Percentiles rank a stretch among this genome's conserved stretches.
Conservation (phyloP, 164 flowering plant species). For the Macadamia integrifolia region DNA sequence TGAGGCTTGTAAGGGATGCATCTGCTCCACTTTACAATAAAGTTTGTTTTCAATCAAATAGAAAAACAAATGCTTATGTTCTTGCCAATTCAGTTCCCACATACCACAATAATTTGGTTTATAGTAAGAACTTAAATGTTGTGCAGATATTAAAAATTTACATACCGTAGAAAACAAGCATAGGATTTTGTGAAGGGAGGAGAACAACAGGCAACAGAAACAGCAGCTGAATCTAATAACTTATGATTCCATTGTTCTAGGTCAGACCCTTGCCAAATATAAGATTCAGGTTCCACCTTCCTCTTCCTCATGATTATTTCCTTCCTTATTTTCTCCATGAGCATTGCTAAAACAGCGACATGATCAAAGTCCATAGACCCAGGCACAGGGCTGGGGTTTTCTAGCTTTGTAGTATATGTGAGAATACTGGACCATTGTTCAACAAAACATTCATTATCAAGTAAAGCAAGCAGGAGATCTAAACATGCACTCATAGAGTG, state of each 20-base stretch:
- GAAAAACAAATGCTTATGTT: background rate
- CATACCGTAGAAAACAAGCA: conserved; percentile 64
- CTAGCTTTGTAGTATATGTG: conserved; percentile 30
- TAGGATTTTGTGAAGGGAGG: conserved; percentile 33
- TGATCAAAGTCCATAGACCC: conserved; percentile 26
- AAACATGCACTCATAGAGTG: conserved; percentile 44
- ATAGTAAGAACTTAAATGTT: background rate
- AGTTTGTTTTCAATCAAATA: too few species aligned
- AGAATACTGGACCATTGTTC: conserved; percentile 71
- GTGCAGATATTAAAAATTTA: background rate
- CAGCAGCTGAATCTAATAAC: conserved; percentile 59
- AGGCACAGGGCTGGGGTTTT: conserved; percentile 17
- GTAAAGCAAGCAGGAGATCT: conserved; percentile 74
- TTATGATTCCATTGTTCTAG: conserved; percentile 61
- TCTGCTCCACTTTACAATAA: too few species aligned
- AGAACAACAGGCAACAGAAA: conserved; percentile 35
- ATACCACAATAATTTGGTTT: background rate
- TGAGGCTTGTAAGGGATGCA: too few species aligned
- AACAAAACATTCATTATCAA: conserved; percentile 63
- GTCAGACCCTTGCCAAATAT: conserved; percentile 16
- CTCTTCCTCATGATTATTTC: conserved; percentile 19
- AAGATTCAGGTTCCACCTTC: conserved; percentile 12
- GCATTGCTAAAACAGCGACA: conserved; percentile 43
- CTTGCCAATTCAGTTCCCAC: background rate
- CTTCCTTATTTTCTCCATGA: conserved; percentile 64